Evolutionary conservation across 1,284 basidiomycete genomes (phyloP).

Genomic region (Ustilago hordei): DNA sequence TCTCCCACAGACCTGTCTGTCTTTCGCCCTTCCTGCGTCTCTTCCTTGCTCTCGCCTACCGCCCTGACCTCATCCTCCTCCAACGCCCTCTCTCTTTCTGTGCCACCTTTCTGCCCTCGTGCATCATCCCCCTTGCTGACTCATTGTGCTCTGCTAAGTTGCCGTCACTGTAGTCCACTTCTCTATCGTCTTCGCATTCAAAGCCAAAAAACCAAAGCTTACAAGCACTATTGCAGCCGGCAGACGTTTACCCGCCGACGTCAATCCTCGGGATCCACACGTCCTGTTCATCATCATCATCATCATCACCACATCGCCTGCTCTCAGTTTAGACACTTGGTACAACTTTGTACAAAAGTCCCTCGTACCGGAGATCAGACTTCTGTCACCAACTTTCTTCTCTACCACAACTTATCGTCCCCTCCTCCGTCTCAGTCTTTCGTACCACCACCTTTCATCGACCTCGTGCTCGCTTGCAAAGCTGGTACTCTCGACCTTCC

Average conservation of each 20-base stretch:
- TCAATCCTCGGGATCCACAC: constrained; percentile 15
- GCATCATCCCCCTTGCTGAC: constrained; percentile 8
- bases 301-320: background rate
- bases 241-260: constrained; percentile 13
- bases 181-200: background rate
- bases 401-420: constrained; percentile 13
- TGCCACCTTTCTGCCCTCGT: background rate
- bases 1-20: background rate
- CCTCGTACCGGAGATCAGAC: constrained; percentile 7
- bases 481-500: constrained; percentile 18
- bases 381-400: background rate
- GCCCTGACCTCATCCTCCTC: constrained; percentile 26
- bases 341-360: constrained; percentile 35
- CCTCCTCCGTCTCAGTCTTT: constrained; percentile 8
- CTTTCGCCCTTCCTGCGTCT: background rate
- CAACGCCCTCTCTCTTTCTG: constrained; percentile 8
- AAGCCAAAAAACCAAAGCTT: constrained; percentile 20
- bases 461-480: constrained; percentile 8
- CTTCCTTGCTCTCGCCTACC: constrained; percentile 2
- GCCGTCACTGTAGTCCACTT: constrained; percentile 9
- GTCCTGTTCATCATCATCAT: background rate
- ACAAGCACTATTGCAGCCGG: constrained; percentile 11
- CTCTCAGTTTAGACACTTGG: constrained; percentile 12
- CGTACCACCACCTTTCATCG: background rate
- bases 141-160: constrained; percentile 10